Evolutionary conservation across 2,329 filamentous ascomycete genomes (phyloP).

Genomic region (Neocatenulostroma microsporum): DNA sequence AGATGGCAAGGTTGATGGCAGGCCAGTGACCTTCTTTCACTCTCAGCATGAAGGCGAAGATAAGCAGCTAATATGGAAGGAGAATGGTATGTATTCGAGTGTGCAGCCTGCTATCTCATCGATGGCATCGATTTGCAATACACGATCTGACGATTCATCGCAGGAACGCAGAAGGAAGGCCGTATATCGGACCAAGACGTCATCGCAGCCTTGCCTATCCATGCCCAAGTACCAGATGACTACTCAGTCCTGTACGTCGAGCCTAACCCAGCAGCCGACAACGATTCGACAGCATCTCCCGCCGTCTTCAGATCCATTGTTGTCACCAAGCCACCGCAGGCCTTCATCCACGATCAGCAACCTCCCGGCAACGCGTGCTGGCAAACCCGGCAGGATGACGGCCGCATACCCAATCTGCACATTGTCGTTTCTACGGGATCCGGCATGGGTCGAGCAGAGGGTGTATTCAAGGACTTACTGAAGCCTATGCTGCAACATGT

Average conservation of each 20-base stretch:
- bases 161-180: background rate
- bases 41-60: constrained; percentile 13
- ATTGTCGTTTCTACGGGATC: constrained; percentile 41
- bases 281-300: constrained; percentile 11
- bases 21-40: constrained; percentile 21
- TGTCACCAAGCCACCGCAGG: constrained; percentile 18
- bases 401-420: constrained; percentile 24
- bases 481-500: constrained; percentile 37
- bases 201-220: constrained; percentile 16
- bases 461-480: constrained; percentile 33
- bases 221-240: constrained; percentile 8
- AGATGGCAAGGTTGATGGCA: constrained; percentile 20
- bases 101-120: too few species aligned
- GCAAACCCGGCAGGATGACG: constrained; percentile 12
- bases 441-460: constrained; percentile 34
- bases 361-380: constrained; percentile 16
- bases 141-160: too few species aligned
- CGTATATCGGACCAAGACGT: constrained; percentile 13
- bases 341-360: constrained; percentile 17
- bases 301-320: constrained; percentile 16
- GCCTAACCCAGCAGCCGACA: constrained; percentile 12
- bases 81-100: constrained; percentile 18
- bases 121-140: too few species aligned
- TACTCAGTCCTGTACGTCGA: constrained; percentile 20
- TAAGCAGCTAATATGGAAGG: constrained; percentile 15